Conservation (phyloP, 768 basidiomycete genomes). For the Leccinum longicurvipes region DNA sequence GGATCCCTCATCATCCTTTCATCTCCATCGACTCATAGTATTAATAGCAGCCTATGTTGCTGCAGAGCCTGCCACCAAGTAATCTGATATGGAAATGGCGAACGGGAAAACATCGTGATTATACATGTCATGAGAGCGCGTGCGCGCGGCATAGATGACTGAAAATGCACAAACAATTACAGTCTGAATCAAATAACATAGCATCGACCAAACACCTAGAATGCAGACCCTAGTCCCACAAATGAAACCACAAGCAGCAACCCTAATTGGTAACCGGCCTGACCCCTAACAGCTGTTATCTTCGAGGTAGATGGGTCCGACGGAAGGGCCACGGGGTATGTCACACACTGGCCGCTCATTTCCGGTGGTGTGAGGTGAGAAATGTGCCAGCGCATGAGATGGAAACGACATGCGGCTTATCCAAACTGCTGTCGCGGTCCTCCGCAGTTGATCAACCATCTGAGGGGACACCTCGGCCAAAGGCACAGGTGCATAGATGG, state of each 20-base stretch:
- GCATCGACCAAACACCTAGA: not conserved
- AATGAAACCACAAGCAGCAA: not conserved
- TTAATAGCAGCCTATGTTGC: not conserved
- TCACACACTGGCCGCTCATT: not conserved
- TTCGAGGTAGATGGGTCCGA: conserved; percentile 23
- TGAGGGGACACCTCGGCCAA: conserved; percentile 52
- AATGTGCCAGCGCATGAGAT: not conserved
- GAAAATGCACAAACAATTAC: conserved; percentile 2
- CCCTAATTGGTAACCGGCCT: not conserved
- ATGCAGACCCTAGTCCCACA: not conserved
- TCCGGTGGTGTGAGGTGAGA: not conserved
- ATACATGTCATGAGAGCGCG: not conserved
- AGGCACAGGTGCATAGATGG: conserved; percentile 69
- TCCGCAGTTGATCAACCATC: conserved; percentile 47
- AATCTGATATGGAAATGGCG: not conserved
- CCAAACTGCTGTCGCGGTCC: conserved; percentile 68
- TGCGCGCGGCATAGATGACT: not conserved
- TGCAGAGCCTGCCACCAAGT: not conserved
- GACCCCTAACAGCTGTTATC: conserved; percentile 9
- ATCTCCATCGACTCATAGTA: not conserved
- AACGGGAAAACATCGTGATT: not conserved
- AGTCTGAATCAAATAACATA: not conserved
- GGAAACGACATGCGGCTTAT: conserved; percentile 31
- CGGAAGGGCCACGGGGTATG: not conserved
- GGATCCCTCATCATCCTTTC: not conserved